Conservation (phyloP, 257 asterid genomes). For the Euphrasia confusa region DNA sequence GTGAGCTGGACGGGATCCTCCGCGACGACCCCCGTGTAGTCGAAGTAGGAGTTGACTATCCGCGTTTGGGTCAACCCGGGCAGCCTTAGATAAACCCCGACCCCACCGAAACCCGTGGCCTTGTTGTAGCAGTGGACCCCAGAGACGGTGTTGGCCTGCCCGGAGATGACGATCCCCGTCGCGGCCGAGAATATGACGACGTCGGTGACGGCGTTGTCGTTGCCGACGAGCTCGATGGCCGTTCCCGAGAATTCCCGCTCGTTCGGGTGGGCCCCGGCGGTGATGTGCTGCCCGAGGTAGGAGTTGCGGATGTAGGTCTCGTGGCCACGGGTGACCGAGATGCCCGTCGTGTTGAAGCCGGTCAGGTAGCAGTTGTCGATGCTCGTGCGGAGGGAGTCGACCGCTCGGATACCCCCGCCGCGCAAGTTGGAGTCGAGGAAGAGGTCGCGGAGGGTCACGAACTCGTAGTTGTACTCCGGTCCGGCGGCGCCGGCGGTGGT, state of each 20-base stretch:
- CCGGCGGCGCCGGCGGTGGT: conserved; percentile 27
- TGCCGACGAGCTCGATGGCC: conserved; percentile 53
- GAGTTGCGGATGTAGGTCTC: conserved; percentile 73
- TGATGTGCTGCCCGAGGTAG: conserved; percentile 74
- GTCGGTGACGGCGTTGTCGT: conserved; percentile 69
- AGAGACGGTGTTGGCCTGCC: conserved; percentile 64
- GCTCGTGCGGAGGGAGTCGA: conserved; percentile 60
- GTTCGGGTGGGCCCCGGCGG: conserved; percentile 67
- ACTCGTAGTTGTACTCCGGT: conserved; percentile 54
- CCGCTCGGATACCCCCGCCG: conserved; percentile 75
- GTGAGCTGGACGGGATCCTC: conserved; percentile 96
- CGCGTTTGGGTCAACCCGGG: conserved; percentile 77
- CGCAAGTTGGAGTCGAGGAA: conserved; percentile 54
- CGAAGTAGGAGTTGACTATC: conserved; percentile 69
- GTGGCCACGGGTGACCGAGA: conserved; percentile 62
- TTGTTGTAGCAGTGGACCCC: conserved; percentile 92
- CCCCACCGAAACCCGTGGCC: conserved; percentile 83
- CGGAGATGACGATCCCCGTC: conserved; percentile 54
- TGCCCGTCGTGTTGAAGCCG: conserved; percentile 63
- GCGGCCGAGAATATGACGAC: conserved; percentile 78
- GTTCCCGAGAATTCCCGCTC: conserved; percentile 73
- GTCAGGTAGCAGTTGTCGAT: conserved; percentile 88
- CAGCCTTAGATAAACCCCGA: conserved; percentile 56
- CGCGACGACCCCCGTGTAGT: conserved; percentile 77
- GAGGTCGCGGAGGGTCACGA: conserved; percentile 61